Base-by-base conservation (phyloP, 1,284 basidiomycete genomes). In the Phaffia rhodozyma region DNA sequence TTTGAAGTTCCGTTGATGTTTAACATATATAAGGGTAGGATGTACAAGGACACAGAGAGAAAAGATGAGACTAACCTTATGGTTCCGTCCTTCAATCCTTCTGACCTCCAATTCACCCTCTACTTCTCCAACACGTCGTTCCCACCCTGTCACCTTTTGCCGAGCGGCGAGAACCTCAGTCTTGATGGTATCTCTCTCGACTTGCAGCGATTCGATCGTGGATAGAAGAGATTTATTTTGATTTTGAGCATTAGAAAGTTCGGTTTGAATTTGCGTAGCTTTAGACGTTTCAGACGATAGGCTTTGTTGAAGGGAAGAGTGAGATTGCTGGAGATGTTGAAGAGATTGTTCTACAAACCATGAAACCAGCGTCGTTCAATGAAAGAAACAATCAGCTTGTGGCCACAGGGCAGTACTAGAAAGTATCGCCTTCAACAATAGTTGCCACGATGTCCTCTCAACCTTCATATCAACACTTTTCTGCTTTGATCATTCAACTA, bases 51-150 rank as follows among this genome's bases (percentile, higher is more conserved):
- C 23, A 20, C 4, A 30, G 27, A 32, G 23, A 47, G 30, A 51
- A 5, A 38, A 13, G 32, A 32, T 21, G 13, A 58, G 1, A 56
- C 65, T 43, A 23, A 60, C 65, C 48, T 60, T 60, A 38, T 55
- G 48, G 48, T 63, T 63, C 23, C 52, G 50, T n/a, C 58, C 48
- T 55, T 63, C 58, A 27, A 54, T n/a, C 47, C 59, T 67, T 57
- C 72, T 53, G 18, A 69, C 65, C 58, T 75, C 72, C 21, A 76
- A 63, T 64, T 76, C 75, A 7, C 73, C 67, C 61, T 77, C 76
- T 25, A 74, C 67, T 49, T 75, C 74, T 5, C 70, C 66, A 4
- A 76, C 71, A 30, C 73, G 70, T 59, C 68, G 73, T 68, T 76
- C 72, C 30, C 70, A 65, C 13, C 70, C 62, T 13, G 70, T 66